A percentile compares a stretch with the other conserved stretches of the same genome.
Conservation (phyloP, 306 rosid species). For the Castanospermum australe region DNA sequence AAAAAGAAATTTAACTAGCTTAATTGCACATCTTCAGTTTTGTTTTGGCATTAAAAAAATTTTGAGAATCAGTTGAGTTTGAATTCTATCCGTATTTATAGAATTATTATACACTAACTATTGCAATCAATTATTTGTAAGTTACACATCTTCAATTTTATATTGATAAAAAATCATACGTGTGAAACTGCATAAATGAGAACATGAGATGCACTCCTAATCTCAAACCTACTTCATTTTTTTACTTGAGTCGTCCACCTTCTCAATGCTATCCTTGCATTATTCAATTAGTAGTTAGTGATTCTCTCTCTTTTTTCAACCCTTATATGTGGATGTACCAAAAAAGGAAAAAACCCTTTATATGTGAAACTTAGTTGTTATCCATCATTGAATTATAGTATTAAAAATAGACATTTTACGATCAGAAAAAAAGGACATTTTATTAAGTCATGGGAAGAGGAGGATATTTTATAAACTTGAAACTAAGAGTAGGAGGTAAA, state of each 20-base stretch:
- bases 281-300: not conserved
- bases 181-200: not conserved
- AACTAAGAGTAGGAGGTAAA: not conserved
- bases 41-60: no score
- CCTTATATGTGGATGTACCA: not conserved
- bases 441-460: not conserved
- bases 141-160: not conserved
- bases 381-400: not conserved
- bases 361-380: constrained; percentile 14
- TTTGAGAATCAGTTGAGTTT: no score
- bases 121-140: no score
- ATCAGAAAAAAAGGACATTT: no score
- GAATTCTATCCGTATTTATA: no score
- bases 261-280: not conserved
- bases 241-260: not conserved
- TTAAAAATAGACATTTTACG: not conserved
- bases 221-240: not conserved
- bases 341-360: no score
- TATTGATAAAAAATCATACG: not conserved
- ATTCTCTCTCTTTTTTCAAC: not conserved
- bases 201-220: not conserved
- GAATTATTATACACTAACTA: no score
- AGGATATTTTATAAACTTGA: not conserved
- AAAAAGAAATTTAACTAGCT: not conserved
- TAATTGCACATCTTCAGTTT: not conserved